These are phyloP conservation scores for Jatropha podagrica DNA, from an alignment of 441 rosid genomes.

Conservation along the genomic window DNA sequence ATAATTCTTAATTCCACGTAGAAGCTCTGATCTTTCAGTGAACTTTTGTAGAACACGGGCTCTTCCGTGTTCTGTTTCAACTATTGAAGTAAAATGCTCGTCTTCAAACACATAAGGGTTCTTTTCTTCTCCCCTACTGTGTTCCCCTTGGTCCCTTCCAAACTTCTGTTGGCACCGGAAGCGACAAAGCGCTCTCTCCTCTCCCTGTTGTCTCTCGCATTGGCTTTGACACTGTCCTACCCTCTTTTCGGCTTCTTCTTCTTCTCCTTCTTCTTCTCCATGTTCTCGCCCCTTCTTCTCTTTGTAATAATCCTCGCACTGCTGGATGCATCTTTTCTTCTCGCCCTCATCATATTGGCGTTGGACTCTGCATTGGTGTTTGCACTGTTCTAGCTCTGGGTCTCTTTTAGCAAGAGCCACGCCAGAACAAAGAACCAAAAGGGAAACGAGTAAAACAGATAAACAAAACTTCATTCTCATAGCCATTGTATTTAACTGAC, in stretches of 20 bases:
- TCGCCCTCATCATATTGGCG: constrained; percentile 25
- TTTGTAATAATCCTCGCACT: constrained; percentile 36
- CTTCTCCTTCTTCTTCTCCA: background rate
- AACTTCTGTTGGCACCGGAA: constrained; percentile 30
- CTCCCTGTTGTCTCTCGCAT: constrained; percentile 30
- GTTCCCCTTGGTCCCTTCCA: constrained; percentile 5
- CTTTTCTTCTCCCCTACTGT: constrained; percentile 6
- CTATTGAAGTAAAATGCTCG: constrained; percentile 25
- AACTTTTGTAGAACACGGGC: constrained; percentile 40
- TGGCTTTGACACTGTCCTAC: constrained; percentile 32
- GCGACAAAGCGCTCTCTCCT: constrained; percentile 30
- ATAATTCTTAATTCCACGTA: constrained; percentile 40
- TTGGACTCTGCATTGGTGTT: constrained; percentile 46
- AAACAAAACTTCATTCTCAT: constrained; percentile 12
- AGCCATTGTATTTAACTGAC: constrained; percentile 9
- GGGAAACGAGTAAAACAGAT: constrained; percentile 18
- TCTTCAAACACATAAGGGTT: constrained; percentile 51
- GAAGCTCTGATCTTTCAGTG: constrained; percentile 39
- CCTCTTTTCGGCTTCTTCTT: constrained; percentile 20
- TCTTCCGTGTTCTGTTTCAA: constrained; percentile 36
- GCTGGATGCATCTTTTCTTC: constrained; percentile 26
- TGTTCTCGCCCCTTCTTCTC: constrained; percentile 25
- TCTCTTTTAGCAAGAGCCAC: constrained; percentile 32
- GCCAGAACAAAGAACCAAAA: constrained; percentile 21
- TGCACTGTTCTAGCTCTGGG: constrained; percentile 48